Conservation (phyloP, 2,329 filamentous ascomycete genomes). For the Exophiala alcalophila region DNA sequence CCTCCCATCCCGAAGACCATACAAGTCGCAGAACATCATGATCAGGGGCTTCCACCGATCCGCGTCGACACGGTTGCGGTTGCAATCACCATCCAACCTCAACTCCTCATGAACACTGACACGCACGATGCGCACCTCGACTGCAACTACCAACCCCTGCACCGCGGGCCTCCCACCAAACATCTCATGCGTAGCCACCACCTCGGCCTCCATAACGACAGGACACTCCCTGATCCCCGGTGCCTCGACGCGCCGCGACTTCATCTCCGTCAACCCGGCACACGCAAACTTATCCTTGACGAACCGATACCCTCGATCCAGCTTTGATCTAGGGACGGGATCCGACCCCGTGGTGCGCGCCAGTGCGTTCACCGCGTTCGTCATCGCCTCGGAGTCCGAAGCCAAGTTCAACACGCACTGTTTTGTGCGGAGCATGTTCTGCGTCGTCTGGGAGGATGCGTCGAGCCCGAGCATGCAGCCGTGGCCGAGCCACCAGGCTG, state of each 20-base stretch:
- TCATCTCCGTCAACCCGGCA: constrained; percentile 35
- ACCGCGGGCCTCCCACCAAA: too few species aligned
- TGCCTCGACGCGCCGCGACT: constrained; percentile 38
- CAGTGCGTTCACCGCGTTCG: constrained; percentile 38
- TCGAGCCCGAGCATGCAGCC: constrained; percentile 45
- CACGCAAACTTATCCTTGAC: constrained; percentile 42
- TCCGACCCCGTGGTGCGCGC: constrained; percentile 40
- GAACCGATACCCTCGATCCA: constrained; percentile 35
- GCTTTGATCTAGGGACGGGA: constrained; percentile 27
- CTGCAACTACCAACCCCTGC: constrained; percentile 33
- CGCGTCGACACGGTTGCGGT: constrained; percentile 43
- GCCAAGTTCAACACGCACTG: constrained; percentile 47
- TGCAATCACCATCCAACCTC: constrained; percentile 38
- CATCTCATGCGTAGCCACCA: constrained; percentile 36
- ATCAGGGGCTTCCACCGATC: constrained; percentile 47
- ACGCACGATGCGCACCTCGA: constrained; percentile 41
- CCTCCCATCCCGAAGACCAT: constrained; percentile 35
- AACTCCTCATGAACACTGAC: constrained; percentile 37
- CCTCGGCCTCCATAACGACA: constrained; percentile 45
- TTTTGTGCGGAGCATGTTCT: constrained; percentile 42
- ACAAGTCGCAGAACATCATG: constrained; percentile 47
- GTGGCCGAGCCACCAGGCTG: constrained; percentile 46
- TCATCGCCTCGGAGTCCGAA: constrained; percentile 38
- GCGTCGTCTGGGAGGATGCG: constrained; percentile 38
- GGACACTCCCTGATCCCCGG: constrained; percentile 41